Base-by-base conservation (phyloP, 306 rosid species). In the Trichosanthes truncata region DNA sequence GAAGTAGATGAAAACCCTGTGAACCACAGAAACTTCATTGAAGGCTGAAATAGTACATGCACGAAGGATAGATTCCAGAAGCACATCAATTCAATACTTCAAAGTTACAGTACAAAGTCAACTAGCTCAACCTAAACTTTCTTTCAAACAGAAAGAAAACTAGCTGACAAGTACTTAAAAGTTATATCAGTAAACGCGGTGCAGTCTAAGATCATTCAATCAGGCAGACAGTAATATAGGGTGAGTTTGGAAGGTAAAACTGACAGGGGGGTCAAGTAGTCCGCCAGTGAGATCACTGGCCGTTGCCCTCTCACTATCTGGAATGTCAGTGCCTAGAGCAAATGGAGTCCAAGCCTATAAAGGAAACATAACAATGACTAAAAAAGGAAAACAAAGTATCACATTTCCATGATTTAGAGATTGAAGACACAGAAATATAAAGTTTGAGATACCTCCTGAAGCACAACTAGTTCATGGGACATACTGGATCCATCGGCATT, bases 321-420 rank as follows among this genome's bases (percentile, higher is more conserved):
- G 77, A 80, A 69, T 80, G 78, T 87, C 92, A 11, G 55, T 17
- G 83, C 78, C 77, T 79, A 79, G 51, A 82, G 80, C 61, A 46
- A 94, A 36, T 17, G 98, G 98, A 25, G 82, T 85, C 96, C 97
- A 89, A 23, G 83, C 92, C 98, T 94, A 74, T 57, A 49, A 74
- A 88, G 73, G 72, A 88, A 73, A 36, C 35, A 20, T 15, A 52
- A 77, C 66, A 5, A 51, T 25, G 73, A 79, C 55, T 53, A 51
- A 52, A 76, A 73, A 68, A 66, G 29, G 52, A 12, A 69, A 69
- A 14, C 61, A 71, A 17, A 68, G 21, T 57, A 43, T 8, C 49
- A 80, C 20, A 60, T 31, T 78, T 55, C 33, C 21, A 81, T 45
- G 38, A 33, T 41, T 17, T 15, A 78, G 53, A 17, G 41, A 76